Percentiles rank a stretch among this genome's conserved stretches.
Evolutionary conservation across 257 asterid species (phyloP).

Genomic region (Anisodus acutangulus): DNA sequence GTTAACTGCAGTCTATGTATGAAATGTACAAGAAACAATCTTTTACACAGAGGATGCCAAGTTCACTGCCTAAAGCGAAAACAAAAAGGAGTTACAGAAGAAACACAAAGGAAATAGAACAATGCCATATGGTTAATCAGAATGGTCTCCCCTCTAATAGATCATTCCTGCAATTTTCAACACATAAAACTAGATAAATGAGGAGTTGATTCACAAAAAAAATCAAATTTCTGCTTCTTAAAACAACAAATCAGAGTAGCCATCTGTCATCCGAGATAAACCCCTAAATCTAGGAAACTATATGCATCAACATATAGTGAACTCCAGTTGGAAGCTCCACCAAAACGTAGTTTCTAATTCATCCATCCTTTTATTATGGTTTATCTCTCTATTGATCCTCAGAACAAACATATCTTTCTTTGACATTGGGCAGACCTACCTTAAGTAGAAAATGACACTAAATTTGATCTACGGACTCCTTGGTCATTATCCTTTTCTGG

Average conservation of each 20-base stretch:
- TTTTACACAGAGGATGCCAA: not conserved
- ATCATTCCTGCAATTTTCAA: constrained; percentile 19
- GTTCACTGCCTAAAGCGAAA: not conserved
- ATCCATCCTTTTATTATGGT: not conserved
- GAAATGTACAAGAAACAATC: not conserved
- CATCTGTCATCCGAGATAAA: not conserved
- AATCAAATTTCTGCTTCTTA: constrained; percentile 1
- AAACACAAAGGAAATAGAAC: not conserved
- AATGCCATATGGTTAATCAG: not conserved
- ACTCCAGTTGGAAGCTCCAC: not conserved
- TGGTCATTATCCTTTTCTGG: not conserved
- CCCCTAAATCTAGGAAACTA: constrained; percentile 6
- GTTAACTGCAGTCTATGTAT: not conserved
- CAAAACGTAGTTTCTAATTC: constrained; percentile 1
- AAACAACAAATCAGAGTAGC: not conserved
- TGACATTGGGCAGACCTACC: not conserved
- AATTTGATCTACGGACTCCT: not conserved
- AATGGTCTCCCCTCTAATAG: constrained; percentile 22
- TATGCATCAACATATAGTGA: constrained; percentile 9
- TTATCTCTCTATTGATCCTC: constrained; percentile 2
- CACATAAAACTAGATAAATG: constrained; percentile 21
- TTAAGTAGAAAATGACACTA: not conserved
- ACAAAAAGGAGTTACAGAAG: not conserved
- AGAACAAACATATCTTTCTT: not conserved
- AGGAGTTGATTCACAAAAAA: not conserved